phyloP scores from a whole-genome alignment of 2,329 filamentous ascomycete species.

The Monilinia fructicola region DNA sequence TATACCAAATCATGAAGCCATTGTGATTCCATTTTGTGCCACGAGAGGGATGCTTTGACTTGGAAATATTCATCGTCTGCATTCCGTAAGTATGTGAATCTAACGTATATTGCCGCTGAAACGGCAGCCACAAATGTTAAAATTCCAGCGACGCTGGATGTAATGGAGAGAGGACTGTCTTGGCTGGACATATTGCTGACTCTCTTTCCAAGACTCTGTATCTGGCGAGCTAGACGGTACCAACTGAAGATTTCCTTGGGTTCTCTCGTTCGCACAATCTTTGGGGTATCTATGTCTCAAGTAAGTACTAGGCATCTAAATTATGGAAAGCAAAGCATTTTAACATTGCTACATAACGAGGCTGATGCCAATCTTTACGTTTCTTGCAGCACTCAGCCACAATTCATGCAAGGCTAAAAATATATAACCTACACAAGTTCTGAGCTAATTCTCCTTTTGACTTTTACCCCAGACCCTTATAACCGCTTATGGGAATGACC shows the following conservation, averaged over 20 bases:
- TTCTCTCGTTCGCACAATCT: neutral
- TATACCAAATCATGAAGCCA: constrained; percentile 48
- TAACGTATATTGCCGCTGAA: constrained; percentile 46
- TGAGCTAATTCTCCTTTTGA: constrained; percentile 6
- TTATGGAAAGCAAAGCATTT: too few species aligned
- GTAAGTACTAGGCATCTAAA: neutral
- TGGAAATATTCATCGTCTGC: constrained; percentile 50
- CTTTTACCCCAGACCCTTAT: constrained; percentile 18
- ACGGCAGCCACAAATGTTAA: constrained; percentile 51
- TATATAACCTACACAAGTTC: neutral
- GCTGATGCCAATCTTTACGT: neutral
- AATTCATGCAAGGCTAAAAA: constrained; percentile 10
- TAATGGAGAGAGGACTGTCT: constrained; percentile 49
- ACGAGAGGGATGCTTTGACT: constrained; percentile 48
- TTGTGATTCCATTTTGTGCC: constrained; percentile 51
- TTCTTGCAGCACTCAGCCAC: constrained; percentile 7
- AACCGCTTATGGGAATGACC: neutral
- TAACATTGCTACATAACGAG: neutral
- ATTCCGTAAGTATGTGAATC: constrained; percentile 48
- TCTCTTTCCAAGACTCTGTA: neutral
- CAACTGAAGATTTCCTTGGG: too few species aligned
- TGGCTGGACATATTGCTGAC: constrained; percentile 20
- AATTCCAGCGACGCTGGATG: constrained; percentile 48
- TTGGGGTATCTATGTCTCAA: neutral
- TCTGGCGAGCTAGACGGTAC: too few species aligned